These are phyloP conservation scores for Pulveroboletus sp. DNA, from an alignment of 768 basidiomycete genomes.

Conservation along the genomic window DNA sequence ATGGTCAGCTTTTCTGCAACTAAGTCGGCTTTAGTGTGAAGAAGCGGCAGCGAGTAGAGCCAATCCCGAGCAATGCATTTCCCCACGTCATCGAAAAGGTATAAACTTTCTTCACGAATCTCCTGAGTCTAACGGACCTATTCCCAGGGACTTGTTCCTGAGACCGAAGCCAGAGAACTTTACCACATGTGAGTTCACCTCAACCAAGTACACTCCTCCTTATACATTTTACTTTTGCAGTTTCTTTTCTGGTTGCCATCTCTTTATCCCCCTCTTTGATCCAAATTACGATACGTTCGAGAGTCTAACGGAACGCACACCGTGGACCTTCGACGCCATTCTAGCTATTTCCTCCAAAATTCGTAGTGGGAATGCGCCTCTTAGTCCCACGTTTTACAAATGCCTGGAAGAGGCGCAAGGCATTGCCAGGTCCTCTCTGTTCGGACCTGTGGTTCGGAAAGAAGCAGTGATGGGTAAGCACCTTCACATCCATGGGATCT, in stretches of 20 bases:
- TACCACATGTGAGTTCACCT: slow-evolving; percentile 72
- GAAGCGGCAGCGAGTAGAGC: slow-evolving; percentile 81
- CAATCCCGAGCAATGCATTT: slow-evolving; percentile 80
- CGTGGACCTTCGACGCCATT: slow-evolving; percentile 94
- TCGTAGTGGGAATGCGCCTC: slow-evolving; percentile 82
- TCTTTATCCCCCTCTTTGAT: slow-evolving; percentile 95
- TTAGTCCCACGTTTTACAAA: slow-evolving; percentile 82
- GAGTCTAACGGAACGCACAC: slow-evolving; percentile 84
- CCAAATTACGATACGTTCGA: slow-evolving; percentile 92
- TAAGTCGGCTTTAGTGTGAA: slow-evolving; percentile 42
- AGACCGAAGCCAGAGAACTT: slow-evolving; percentile 82
- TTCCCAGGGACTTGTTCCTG: slow-evolving; percentile 74
- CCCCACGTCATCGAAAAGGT: slow-evolving; percentile 89
- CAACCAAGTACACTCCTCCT: slow-evolving; percentile 5
- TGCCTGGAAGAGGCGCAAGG: slow-evolving; percentile 94
- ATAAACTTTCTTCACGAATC: neutral
- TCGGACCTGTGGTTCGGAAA: slow-evolving; percentile 90
- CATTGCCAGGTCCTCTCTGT: slow-evolving; percentile 88
- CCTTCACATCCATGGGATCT: slow-evolving; percentile 7
- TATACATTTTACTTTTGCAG: slow-evolving; percentile 40
- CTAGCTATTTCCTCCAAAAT: slow-evolving; percentile 91
- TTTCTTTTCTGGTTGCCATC: slow-evolving; percentile 94
- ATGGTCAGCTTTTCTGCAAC: neutral
- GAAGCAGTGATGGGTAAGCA: slow-evolving; percentile 86
- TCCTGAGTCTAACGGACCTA: neutral